These are phyloP conservation scores for Filosporella fistucella DNA, from an alignment of 495 filamentous ascomycete genomes.

Conservation along the genomic window DNA sequence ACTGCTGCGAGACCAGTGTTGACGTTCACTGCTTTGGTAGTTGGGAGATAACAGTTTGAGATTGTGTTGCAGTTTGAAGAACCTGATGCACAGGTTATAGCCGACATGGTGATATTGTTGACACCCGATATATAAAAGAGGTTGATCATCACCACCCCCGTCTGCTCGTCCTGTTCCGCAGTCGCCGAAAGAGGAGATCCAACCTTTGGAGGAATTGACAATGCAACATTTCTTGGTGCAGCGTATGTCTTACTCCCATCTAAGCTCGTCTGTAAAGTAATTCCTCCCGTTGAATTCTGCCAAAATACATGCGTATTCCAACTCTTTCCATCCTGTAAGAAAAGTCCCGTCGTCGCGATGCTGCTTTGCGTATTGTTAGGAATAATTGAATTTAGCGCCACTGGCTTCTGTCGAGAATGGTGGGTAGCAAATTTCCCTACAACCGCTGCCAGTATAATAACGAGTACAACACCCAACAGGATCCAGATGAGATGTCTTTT, in stretches of 20 bases:
- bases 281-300: conserved; percentile 9
- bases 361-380: conserved; percentile 6
- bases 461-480: neutral
- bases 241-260: conserved; percentile 5
- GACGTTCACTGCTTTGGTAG: neutral
- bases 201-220: conserved; percentile 6
- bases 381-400: neutral
- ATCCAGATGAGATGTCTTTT: conserved; percentile 6
- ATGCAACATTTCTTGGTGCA: neutral
- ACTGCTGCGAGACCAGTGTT: conserved; percentile 13
- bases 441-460: neutral
- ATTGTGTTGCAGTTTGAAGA: conserved; percentile 6
- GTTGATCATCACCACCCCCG: conserved; percentile 9
- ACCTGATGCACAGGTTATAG: conserved; percentile 4
- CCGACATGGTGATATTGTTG: conserved; percentile 10
- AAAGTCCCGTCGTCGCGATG: conserved; percentile 14
- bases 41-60: conserved; percentile 4
- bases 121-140: conserved; percentile 13
- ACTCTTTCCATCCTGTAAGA: conserved; percentile 4
- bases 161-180: conserved; percentile 1
- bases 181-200: conserved; percentile 10
- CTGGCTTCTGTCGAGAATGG: neutral
- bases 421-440: neutral
- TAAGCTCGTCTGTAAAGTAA: conserved; percentile 8
- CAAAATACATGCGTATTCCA: conserved; percentile 16